Evolutionary conservation across 306 rosid species (phyloP), one percentile per base, ranked within the genome.

Genomic region (Gynostemma pentaphyllum): DNA sequence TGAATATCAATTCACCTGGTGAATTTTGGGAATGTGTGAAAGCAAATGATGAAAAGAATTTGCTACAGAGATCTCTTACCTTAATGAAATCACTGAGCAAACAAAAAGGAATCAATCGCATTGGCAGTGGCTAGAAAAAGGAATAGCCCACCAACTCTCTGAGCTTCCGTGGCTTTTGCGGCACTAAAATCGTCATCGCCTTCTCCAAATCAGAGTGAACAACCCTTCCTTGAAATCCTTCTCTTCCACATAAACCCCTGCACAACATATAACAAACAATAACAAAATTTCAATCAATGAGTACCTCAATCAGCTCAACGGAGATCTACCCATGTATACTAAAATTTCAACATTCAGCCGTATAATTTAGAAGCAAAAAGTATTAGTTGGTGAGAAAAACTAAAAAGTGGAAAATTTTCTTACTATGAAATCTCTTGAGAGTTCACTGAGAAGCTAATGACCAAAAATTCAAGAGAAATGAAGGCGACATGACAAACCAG

Each of bases 181-280:
- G 97, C 64, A 87, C 87, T 84, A 90, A 65, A 75, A 90, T 80
- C 28, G 30, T 5, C 1, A 42, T 78, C 12, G 91, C 97, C 71
- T 83, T 87, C 10, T 90, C 86, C 78, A 90, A 76, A 76, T 76
- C 87, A 42, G 72, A 64, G 0, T 74, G 39, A 87, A 85, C 42
- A 85, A 52, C 1, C 90, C 91, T 52, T 81, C 84, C 53, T 56
- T 68, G 15, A 90, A 12, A 74, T 90, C 97, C 68, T 64, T 85
- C 75, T 87, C 96, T 62, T 90, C 96, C 87, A 90, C 62, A 62
- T 84, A 75, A 57, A 90, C 84, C 28, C 96, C 95, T 0, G 96
- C 74, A 16, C 89, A 60, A 66, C 97, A 83, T 9, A 90, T 30
- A 80, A 85, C 97, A n/a, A n/a, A n/a, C n/a, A n/a, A n/a, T n/a